phyloP scores from a whole-genome alignment of 1,284 basidiomycete genomes.

The Earliella scabrosa region DNA sequence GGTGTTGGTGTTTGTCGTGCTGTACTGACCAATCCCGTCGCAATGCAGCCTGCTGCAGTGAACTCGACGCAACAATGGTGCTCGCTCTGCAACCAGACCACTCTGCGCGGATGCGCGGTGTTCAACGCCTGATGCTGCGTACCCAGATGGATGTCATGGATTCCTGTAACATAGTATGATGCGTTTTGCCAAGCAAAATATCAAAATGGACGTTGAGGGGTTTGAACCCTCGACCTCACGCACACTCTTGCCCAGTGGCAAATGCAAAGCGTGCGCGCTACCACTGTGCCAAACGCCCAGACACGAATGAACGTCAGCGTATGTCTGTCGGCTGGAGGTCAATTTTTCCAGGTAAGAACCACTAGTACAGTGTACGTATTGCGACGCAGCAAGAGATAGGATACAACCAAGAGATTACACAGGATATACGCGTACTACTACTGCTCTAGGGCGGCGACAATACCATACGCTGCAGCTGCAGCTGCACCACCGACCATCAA shows the following conservation, averaged over 20 bases:
- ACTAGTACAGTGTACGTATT: background rate
- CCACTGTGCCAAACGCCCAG: constrained; percentile 33
- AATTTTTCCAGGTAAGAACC: too few species aligned
- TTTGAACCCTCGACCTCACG: constrained; percentile 39
- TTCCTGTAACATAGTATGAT: too few species aligned
- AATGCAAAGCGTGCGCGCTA: constrained; percentile 40
- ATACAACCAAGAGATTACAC: too few species aligned
- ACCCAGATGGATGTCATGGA: background rate
- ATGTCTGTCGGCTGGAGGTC: too few species aligned
- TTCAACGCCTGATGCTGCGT: background rate
- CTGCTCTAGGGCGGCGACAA: constrained; percentile 79
- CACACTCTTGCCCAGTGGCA: constrained; percentile 7
- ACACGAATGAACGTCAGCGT: too few species aligned
- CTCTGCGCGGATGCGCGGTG: constrained; percentile 12
- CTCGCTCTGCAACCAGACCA: constrained; percentile 32
- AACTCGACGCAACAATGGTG: constrained; percentile 42
- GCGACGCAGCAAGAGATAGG: too few species aligned
- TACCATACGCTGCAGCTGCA: constrained; percentile 86
- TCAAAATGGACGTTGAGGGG: constrained; percentile 36
- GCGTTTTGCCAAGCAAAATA: too few species aligned
- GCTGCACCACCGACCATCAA: constrained; percentile 89
- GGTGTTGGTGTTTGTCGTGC: background rate
- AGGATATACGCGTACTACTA: too few species aligned
- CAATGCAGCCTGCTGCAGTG: constrained; percentile 33
- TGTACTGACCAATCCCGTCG: background rate